These are phyloP conservation scores for Mytilinidion resinicola DNA, from an alignment of 495 filamentous ascomycete species.

Conservation along the genomic window DNA sequence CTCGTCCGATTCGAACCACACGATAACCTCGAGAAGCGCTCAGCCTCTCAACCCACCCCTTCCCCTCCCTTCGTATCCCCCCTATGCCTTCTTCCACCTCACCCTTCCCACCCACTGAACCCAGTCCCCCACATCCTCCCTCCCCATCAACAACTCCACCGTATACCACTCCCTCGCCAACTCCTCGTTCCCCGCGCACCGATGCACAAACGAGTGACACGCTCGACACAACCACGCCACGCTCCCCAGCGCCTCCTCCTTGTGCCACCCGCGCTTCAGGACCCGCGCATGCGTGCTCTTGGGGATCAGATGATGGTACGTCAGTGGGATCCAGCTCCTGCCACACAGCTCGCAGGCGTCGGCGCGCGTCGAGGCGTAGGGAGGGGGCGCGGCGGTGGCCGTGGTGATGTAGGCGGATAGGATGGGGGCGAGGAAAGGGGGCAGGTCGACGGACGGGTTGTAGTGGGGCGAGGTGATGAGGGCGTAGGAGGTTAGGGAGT, in stretches of 20 bases:
- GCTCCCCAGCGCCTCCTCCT: conserved; percentile 64
- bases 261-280: conserved; percentile 74
- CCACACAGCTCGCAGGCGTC: conserved; percentile 73
- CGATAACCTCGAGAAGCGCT: too few relatives aligned
- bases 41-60: too few relatives aligned
- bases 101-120: conserved; percentile 46
- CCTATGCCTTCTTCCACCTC: conserved; percentile 40
- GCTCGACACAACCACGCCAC: conserved; percentile 87
- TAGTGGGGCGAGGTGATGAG: conserved; percentile 43
- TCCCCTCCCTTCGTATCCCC: background rate
- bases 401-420: conserved; percentile 53
- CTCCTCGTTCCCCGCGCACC: conserved; percentile 70
- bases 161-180: conserved; percentile 68
- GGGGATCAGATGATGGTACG: conserved; percentile 83
- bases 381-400: conserved; percentile 53
- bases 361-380: conserved; percentile 49
- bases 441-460: conserved; percentile 26
- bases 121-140: conserved; percentile 69
- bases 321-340: conserved; percentile 68
- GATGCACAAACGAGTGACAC: conserved; percentile 82
- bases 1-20: too few relatives aligned
- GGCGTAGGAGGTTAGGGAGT: conserved; percentile 58
- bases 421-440: conserved; percentile 55
- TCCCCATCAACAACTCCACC: conserved; percentile 51
- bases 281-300: conserved; percentile 70